These are phyloP conservation scores for Eutypella sp. DNA, from an alignment of 2,329 filamentous ascomycete genomes.

Conservation along the genomic window DNA sequence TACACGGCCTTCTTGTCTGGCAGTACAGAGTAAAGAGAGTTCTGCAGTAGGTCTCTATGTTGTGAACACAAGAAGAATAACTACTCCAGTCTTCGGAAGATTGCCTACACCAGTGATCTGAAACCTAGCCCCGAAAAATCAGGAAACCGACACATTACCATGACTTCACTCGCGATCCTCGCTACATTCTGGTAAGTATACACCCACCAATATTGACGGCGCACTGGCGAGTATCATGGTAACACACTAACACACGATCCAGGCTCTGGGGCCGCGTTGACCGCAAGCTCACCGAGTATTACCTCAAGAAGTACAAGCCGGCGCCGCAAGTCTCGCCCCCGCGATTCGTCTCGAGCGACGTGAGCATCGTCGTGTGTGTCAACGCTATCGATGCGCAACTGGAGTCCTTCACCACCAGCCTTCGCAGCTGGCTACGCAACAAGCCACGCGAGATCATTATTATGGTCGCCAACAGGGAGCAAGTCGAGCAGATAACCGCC, in stretches of 20 bases:
- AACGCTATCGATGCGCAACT: conserved; percentile 32
- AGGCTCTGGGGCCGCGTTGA: background rate
- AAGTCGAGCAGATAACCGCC: no score
- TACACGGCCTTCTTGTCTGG: no score
- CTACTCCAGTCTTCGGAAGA: no score
- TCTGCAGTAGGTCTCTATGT: no score
- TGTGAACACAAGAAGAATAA: no score
- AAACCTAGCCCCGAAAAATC: no score
- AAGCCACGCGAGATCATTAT: conserved; percentile 34
- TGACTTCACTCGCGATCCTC: background rate
- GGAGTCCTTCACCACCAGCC: conserved; percentile 39
- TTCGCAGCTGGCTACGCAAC: conserved; percentile 43
- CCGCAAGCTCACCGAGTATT: background rate
- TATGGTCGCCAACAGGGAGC: conserved; percentile 1
- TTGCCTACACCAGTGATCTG: no score
- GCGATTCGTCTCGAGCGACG: conserved; percentile 12
- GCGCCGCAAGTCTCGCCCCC: background rate
- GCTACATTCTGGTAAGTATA: background rate
- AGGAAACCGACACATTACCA: no score
- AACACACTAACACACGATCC: background rate
- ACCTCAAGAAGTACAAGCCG: background rate
- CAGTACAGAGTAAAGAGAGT: no score
- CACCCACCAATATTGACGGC: no score
- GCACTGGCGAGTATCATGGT: no score
- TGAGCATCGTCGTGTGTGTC: conserved; percentile 24